Evolutionary conservation across 1,139 yeast species (phyloP).

Genomic region (Saccharomyces uvarum): DNA sequence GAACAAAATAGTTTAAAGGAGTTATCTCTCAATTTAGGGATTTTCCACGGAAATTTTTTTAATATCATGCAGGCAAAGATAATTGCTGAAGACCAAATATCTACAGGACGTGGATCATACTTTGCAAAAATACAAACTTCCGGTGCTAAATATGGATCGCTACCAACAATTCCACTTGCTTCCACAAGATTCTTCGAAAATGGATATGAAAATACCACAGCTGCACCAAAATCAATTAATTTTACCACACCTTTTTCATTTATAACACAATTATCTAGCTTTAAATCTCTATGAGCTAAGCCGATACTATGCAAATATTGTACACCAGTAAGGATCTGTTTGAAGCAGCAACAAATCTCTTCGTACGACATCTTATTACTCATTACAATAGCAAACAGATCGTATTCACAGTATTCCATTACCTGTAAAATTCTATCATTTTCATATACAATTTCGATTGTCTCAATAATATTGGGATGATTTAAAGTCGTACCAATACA

Average conservation of each 20-base stretch:
- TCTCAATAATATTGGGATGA: constrained; percentile 85
- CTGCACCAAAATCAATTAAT: constrained; percentile 88
- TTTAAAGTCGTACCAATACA: constrained; percentile 88
- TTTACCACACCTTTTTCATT: constrained; percentile 79
- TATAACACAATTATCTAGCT: constrained; percentile 88
- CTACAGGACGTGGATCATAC: constrained; percentile 90
- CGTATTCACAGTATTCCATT: constrained; percentile 92
- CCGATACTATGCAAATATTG: constrained; percentile 82
- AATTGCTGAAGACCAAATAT: constrained; percentile 90
- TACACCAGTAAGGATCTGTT: constrained; percentile 76
- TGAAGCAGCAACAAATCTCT: constrained; percentile 85
- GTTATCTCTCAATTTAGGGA: constrained; percentile 79
- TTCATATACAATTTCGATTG: constrained; percentile 86
- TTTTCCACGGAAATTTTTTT: constrained; percentile 94
- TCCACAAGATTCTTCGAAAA: constrained; percentile 72
- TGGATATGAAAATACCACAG: constrained; percentile 88
- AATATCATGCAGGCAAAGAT: constrained; percentile 91
- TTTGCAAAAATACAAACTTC: constrained; percentile 77
- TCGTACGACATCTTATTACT: constrained; percentile 81
- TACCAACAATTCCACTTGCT: constrained; percentile 86
- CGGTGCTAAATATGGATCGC: constrained; percentile 92
- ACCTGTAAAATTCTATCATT: constrained; percentile 82
- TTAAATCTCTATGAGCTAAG: constrained; percentile 84
- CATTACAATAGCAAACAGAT: constrained; percentile 92
- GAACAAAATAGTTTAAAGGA: constrained; percentile 57